phyloP scores from a whole-genome alignment of 129 eudicot species.

The Escallonia herrerae region DNA sequence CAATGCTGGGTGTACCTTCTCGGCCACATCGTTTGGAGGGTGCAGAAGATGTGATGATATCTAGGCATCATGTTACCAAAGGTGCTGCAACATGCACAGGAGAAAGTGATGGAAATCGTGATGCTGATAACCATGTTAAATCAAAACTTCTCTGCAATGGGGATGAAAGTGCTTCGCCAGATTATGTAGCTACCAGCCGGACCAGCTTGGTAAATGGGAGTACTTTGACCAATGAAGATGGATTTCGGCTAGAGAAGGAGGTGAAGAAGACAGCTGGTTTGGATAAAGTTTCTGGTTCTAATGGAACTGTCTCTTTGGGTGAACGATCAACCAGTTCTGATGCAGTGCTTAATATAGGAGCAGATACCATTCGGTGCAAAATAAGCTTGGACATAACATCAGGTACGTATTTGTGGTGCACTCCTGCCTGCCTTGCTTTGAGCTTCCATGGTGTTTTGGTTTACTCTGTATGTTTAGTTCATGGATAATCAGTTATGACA shows the following conservation, averaged over 20 bases:
- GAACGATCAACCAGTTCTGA: constrained; percentile 33
- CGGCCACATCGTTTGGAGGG: constrained; percentile 31
- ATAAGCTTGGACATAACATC: constrained; percentile 17
- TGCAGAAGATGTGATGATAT: constrained; percentile 37
- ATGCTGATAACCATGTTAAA: constrained; percentile 23
- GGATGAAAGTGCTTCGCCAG: constrained; percentile 36
- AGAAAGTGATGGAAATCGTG: constrained; percentile 51
- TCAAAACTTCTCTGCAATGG: constrained; percentile 52
- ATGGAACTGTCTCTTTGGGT: constrained; percentile 15
- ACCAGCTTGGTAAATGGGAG: constrained; percentile 38
- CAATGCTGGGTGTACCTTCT: constrained; percentile 61
- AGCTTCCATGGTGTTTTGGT: too few relatives aligned
- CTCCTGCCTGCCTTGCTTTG: too few relatives aligned
- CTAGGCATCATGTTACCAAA: constrained; percentile 34
- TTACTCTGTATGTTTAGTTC: too few relatives aligned
- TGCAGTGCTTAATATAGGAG: too few relatives aligned
- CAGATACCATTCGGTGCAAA: constrained; percentile 26
- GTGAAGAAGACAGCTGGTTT: constrained; percentile 22
- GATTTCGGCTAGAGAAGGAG: constrained; percentile 25
- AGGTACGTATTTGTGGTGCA: constrained; percentile 7
- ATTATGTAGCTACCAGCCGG: constrained; percentile 31
- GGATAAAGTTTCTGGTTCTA: constrained; percentile 19
- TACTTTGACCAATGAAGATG: constrained; percentile 40
- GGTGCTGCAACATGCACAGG: constrained; percentile 19
- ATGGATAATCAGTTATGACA: too few relatives aligned